Percentiles rank a stretch among this genome's conserved stretches.
These are phyloP conservation scores for Trypanosoma mega DNA, from an alignment of 208 protist genomes.

Conservation along the genomic window DNA sequence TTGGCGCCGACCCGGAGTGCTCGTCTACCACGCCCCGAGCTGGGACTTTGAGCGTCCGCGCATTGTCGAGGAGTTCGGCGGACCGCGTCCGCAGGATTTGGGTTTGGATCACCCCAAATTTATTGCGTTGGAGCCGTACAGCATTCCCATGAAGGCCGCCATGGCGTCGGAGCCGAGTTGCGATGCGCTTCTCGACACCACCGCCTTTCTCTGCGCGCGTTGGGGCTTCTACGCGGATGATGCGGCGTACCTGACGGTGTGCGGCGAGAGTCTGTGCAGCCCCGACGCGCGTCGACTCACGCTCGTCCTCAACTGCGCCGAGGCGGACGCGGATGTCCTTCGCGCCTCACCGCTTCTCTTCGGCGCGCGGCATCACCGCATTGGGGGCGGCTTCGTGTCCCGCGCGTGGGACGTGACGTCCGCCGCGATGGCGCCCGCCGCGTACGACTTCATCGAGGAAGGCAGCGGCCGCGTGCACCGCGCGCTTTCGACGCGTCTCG, in stretches of 20 bases:
- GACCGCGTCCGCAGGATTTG: constrained; percentile 83
- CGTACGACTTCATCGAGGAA: constrained; percentile 61
- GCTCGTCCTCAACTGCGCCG: constrained; percentile 51
- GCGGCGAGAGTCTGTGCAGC: constrained; percentile 64
- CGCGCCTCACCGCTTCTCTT: constrained; percentile 69
- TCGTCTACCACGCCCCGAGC: constrained; percentile 82
- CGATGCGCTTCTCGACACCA: constrained; percentile 74
- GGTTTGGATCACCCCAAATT: constrained; percentile 66
- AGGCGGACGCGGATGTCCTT: constrained; percentile 53
- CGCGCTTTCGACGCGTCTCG: constrained; percentile 65
- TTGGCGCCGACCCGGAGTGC: constrained; percentile 77
- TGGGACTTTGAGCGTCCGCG: constrained; percentile 85
- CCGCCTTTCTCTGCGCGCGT: constrained; percentile 76
- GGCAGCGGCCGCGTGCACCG: constrained; percentile 63
- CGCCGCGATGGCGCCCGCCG: constrained; percentile 24
- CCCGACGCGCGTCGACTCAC: constrained; percentile 53
- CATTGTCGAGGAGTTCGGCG: constrained; percentile 92
- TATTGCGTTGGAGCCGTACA: constrained; percentile 85
- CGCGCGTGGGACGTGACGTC: constrained; percentile 82
- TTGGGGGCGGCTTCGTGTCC: constrained; percentile 62
- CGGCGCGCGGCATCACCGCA: constrained; percentile 80
- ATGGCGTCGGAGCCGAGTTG: constrained; percentile 78
- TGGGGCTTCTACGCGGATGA: constrained; percentile 91
- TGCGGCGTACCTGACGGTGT: constrained; percentile 69
- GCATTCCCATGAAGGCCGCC: constrained; percentile 88